phyloP scores from a whole-genome alignment of 1,284 basidiomycete genomes.

The Lentinula novae-zelandiae region DNA sequence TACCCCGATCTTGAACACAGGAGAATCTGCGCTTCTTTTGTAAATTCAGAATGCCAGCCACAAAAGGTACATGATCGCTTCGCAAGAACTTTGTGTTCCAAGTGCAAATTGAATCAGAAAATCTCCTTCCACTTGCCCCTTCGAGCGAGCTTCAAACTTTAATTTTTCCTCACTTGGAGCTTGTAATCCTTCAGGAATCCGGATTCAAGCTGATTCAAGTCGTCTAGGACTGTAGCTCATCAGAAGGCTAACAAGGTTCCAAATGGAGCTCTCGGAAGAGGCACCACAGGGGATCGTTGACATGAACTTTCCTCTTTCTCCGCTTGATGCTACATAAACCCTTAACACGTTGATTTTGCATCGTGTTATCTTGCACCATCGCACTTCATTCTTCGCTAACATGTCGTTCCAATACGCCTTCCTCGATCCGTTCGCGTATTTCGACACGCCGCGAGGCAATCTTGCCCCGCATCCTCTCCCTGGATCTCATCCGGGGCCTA shows the following conservation, averaged over 20 bases:
- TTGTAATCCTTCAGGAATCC: background rate
- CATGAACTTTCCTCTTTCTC: background rate
- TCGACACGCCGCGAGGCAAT: background rate
- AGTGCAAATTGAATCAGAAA: background rate
- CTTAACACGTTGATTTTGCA: background rate
- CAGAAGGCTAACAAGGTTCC: background rate
- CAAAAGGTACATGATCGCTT: background rate
- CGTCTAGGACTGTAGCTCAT: background rate
- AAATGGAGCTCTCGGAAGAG: background rate
- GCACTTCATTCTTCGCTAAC: background rate
- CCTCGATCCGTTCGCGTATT: background rate
- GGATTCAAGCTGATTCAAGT: background rate
- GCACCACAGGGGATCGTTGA: background rate
- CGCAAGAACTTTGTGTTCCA: background rate
- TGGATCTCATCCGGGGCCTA: background rate
- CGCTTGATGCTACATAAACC: background rate
- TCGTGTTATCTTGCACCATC: background rate
- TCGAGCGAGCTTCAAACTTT: background rate
- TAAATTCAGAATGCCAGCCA: background rate
- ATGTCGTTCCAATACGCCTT: background rate
- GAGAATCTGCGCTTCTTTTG: background rate
- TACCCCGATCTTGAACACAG: background rate
- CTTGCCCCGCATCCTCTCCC: background rate
- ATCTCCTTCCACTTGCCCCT: background rate
- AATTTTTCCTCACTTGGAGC: background rate